Percentiles rank a stretch among this genome's conserved stretches.
phyloP scores from a whole-genome alignment of 352 stramenopile genomes.

The Blastocystis sp. region DNA sequence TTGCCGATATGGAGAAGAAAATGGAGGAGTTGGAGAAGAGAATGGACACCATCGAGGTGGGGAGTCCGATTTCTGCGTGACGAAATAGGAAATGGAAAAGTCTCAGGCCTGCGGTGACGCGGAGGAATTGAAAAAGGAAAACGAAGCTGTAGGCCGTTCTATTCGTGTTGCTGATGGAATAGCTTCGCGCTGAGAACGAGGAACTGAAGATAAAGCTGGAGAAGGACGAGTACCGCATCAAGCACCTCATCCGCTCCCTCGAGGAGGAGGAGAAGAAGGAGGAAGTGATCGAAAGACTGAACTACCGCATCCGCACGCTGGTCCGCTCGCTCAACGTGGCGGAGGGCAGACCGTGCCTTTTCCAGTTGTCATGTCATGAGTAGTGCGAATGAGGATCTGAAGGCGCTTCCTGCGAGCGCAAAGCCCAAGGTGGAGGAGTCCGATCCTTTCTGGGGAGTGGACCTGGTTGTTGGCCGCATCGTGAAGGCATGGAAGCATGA shows the following conservation, averaged over 20 bases:
- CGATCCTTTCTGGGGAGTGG: constrained; percentile 55
- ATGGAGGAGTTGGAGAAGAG: neutral
- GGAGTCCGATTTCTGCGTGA: neutral
- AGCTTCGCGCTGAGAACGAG: constrained; percentile 45
- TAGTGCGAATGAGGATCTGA: neutral
- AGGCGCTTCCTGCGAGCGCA: neutral
- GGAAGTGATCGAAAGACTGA: constrained; percentile 34
- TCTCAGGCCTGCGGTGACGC: neutral
- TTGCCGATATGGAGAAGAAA: neutral
- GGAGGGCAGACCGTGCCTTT: neutral
- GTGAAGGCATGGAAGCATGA: constrained; percentile 62
- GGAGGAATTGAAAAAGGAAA: constrained; percentile 14
- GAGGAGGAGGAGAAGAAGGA: constrained; percentile 59
- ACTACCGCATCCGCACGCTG: constrained; percentile 47
- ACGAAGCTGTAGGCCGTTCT: neutral
- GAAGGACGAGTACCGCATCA: constrained; percentile 46
- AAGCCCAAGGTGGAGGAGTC: neutral
- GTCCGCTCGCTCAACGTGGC: constrained; percentile 44
- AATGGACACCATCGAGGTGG: constrained; percentile 28
- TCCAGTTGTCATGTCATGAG: neutral
- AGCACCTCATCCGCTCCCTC: constrained; percentile 55
- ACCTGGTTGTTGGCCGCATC: constrained; percentile 52
- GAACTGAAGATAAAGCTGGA: constrained; percentile 27
- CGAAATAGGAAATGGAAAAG: constrained; percentile 45
- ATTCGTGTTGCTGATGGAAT: neutral